These are phyloP conservation scores for Scenedesmus sp. DNA, from an alignment of 163 green algal species.

Conservation along the genomic window DNA sequence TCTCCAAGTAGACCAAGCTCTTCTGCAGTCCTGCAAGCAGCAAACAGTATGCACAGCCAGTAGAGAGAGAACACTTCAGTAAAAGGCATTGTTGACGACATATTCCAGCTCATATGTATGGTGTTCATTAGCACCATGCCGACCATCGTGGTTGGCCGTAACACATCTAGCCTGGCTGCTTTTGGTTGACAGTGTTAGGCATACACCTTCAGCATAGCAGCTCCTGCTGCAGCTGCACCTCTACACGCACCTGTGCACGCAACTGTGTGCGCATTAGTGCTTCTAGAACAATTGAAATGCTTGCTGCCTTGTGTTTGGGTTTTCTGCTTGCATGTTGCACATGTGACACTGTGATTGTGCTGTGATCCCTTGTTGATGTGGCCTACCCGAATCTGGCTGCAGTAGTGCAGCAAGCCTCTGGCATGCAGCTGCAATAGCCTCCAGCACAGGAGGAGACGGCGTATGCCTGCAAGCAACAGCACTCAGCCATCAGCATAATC, in stretches of 20 bases:
- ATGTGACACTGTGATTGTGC: neutral
- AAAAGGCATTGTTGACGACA: neutral
- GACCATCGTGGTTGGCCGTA: too few species aligned
- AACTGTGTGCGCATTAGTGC: neutral
- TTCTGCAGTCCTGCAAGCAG: constrained; percentile 25
- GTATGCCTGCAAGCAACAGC: constrained; percentile 27
- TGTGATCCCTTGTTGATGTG: neutral
- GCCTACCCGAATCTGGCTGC: neutral
- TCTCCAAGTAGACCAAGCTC: constrained; percentile 45
- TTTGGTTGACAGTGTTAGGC: neutral
- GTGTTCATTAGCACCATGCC: too few species aligned
- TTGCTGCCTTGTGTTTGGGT: neutral
- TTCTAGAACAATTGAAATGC: neutral
- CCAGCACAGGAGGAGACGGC: constrained; percentile 34
- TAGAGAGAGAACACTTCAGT: neutral
- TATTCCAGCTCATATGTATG: too few species aligned
- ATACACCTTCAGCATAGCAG: neutral
- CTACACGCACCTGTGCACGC: neutral
- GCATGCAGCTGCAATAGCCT: constrained; percentile 37
- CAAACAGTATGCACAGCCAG: neutral
- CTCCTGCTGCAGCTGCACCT: neutral
- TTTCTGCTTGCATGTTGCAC: neutral
- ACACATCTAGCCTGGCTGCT: neutral
- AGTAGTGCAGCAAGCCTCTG: constrained; percentile 18
- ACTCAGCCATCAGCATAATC: neutral